Base-by-base conservation (phyloP, 2,329 filamentous ascomycete genomes). In the Fonsecaea pedrosoi region DNA sequence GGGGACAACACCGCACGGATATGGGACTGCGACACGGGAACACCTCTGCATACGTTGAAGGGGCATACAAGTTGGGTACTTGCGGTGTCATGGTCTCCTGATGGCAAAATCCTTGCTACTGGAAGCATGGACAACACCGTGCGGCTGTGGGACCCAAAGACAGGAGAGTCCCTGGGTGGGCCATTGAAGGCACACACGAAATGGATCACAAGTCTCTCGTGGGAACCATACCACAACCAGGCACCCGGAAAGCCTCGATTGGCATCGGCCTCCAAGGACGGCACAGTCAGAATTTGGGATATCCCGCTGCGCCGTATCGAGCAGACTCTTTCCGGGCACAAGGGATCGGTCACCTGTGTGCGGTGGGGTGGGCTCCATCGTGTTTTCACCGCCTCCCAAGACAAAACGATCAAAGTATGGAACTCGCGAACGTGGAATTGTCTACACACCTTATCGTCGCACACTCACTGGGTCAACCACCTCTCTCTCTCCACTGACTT, bases 401-500 rank as follows among this genome's bases (percentile, higher is more conserved):
- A 97, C 81, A 96, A 96, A 82, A 94, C 90, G 0, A 87, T 98
- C 72, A 93, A 94, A 73, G 87, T 97, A 4, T 99, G 94, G 94
- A 89, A 95, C 74, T 87, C 91, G 0, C 84, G 85, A 45, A 89
- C 90, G 70, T 95, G 94, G 35, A 92, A 89, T 1, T 82, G 97
- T 25, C 82, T 92, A 61, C 91, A 95, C 77, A 94, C 90, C 0
- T 82, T 98, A 8, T 87, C 86, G 21, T 85, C 90, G 1, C 96
- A 99, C 76, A 92, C 91, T 0, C 95, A 98, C 77, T 96, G 94
- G 88, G 92, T 99, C 35, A 99, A 99, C 76, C 92, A 97, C 75
- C 86, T 99, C 25, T 93, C 95, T 0, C 85, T 99, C 4, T 97
- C 93, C 0, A 97, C 93, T 3, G 95, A 98, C 75, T 95, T 94